Base-by-base conservation (phyloP, 2,329 filamentous ascomycete genomes). In the Stachybotrys chartarum region DNA sequence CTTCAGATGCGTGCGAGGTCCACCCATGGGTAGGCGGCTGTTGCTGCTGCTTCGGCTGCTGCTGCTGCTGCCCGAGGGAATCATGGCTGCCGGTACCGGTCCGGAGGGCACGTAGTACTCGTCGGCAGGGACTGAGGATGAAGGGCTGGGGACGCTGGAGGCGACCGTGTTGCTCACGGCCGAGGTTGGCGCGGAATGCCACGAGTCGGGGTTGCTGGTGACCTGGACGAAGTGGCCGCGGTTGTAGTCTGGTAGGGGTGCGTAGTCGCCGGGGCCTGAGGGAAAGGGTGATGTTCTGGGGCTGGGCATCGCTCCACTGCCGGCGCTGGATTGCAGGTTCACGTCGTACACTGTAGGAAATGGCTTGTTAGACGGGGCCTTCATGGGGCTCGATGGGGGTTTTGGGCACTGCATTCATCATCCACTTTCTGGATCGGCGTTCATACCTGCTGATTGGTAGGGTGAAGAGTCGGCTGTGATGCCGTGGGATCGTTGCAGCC, bases 111-210 rank as follows among this genome's bases (percentile, higher is more conserved):
- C 71, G 63, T 78, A 79, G 52, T 81, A 78, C 52, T 80, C 77
- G 51, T 72, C 70, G 53, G 70, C 70, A 49, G 70, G 72, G 11
- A 30, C 48, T 2, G 78, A 78, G 3, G 79, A 80, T 3, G 76
- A 74, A 17, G 79, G 78, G 63, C 78, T 81, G 18, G 79, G 79
- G 11, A 77, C 77, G 52, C 72, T 78, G 51, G 78, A 78, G n/a
- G 39, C 39, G n/a, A 24, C 24, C 24, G 11, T 44, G n/a, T 44
- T 44, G 16, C 76, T 68, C 18, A 78, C 67, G 44, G 75, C 71
- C 53, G 73, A 73, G 30, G 75, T 68, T 14, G 70, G 68, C 49
- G 72, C 66, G 12, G 75, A 69, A 24, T 24, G 24, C 78, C 78
- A 81, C 30, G 72, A 66, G 57, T 78, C 77, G 58, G 73, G 72